Conservation (phyloP, 208 protist species). For the Trypanosoma vivax region DNA sequence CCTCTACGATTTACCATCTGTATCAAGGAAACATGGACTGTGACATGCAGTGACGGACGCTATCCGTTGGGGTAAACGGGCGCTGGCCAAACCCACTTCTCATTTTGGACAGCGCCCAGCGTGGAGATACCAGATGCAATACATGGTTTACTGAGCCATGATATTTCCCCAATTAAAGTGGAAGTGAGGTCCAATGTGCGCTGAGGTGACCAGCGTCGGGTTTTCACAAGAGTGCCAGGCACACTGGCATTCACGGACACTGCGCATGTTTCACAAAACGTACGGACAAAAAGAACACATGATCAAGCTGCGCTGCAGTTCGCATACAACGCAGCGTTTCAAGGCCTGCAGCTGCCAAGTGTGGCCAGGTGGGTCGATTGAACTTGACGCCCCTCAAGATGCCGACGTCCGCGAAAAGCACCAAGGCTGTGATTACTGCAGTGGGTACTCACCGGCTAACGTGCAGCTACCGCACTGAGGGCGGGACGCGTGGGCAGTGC, state of each 20-base stretch:
- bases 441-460: not conserved
- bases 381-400: not conserved
- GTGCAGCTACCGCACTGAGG: not conserved
- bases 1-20: not conserved
- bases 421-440: not conserved
- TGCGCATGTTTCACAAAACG: too few relatives aligned
- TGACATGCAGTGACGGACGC: not conserved
- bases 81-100: too few relatives aligned
- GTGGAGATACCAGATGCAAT: not conserved
- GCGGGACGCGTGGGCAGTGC: not conserved
- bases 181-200: not conserved
- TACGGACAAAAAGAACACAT: not conserved
- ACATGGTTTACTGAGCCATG: not conserved
- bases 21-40: not conserved
- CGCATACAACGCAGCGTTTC: not conserved
- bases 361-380: not conserved
- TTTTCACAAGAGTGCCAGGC: not conserved
- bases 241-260: not conserved
- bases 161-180: not conserved
- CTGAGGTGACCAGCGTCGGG: not conserved
- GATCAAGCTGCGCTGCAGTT: not conserved
- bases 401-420: not conserved
- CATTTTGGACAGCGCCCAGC: not conserved
- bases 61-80: not conserved
- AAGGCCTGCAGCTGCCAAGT: not conserved